phyloP scores from a whole-genome alignment of 1,284 basidiomycete genomes.

The Amylostereum areolatum region DNA sequence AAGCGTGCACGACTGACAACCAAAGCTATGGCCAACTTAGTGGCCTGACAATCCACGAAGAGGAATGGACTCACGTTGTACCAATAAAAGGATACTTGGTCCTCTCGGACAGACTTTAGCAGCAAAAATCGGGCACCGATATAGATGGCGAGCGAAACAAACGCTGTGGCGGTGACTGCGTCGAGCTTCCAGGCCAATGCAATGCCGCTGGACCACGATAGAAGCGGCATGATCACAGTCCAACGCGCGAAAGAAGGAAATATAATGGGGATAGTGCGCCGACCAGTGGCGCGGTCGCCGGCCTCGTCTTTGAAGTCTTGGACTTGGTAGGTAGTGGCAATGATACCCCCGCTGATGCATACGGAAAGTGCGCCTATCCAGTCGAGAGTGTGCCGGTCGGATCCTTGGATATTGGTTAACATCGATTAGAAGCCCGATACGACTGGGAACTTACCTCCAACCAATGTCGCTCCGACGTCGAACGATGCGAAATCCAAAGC shows the following conservation, averaged over 20 bases:
- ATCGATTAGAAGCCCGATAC: neutral
- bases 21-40: conserved; percentile 8
- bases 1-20: conserved; percentile 11
- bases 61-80: conserved; percentile 15
- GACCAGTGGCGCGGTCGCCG: conserved; percentile 18
- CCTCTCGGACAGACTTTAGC: conserved; percentile 8
- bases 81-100: conserved; percentile 12
- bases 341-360: conserved; percentile 15
- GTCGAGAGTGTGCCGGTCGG: conserved; percentile 1
- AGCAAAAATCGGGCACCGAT: conserved; percentile 15
- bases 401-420: neutral
- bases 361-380: neutral
- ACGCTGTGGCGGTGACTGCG: conserved; percentile 2
- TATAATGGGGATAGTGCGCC: conserved; percentile 20
- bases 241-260: conserved; percentile 15
- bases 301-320: conserved; percentile 21
- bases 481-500: conserved; percentile 30
- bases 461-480: conserved; percentile 31
- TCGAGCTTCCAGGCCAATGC: conserved; percentile 9
- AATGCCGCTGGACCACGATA: conserved; percentile 14
- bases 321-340: conserved; percentile 21
- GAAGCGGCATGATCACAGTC: conserved; percentile 11
- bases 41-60: neutral
- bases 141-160: conserved; percentile 14
- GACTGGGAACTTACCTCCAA: conserved; percentile 32